Evolutionary conservation across 2,329 filamentous ascomycete genomes (phyloP).

Genomic region (Verticillium longisporum): DNA sequence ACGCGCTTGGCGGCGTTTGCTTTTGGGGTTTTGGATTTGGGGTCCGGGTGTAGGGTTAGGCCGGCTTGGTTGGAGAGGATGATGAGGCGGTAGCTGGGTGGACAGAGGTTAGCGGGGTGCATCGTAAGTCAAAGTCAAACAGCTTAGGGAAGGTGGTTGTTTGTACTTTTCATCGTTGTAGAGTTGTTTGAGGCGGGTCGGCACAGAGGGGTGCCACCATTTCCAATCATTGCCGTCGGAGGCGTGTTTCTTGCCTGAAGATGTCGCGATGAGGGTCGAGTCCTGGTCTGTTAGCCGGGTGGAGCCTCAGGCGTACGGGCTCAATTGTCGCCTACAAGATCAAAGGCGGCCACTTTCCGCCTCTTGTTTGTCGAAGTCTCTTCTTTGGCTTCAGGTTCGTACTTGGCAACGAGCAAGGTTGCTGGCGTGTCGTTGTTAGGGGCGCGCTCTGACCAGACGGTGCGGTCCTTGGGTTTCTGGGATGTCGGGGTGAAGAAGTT

Average conservation of each 20-base stretch:
- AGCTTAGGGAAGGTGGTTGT: not conserved
- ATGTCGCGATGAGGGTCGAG: slow-evolving; percentile 75
- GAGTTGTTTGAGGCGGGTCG: slow-evolving; percentile 58
- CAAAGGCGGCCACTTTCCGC: slow-evolving; percentile 64
- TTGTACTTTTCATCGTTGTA: slow-evolving; percentile 58
- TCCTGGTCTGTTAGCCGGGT: slow-evolving; percentile 46
- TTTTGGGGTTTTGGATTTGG: slow-evolving; percentile 59
- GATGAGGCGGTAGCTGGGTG: slow-evolving; percentile 60
- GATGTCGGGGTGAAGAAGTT: slow-evolving; percentile 86
- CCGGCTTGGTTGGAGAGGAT: slow-evolving; percentile 88
- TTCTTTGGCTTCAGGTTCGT: slow-evolving; percentile 38
- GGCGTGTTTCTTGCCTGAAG: slow-evolving; percentile 74
- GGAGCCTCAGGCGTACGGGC: not conserved
- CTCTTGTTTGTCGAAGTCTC: slow-evolving; percentile 25
- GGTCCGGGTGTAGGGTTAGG: slow-evolving; percentile 64
- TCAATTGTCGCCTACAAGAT: slow-evolving; percentile 45
- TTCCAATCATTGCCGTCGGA: slow-evolving; percentile 76
- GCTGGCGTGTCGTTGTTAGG: slow-evolving; percentile 37
- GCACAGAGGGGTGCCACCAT: slow-evolving; percentile 80
- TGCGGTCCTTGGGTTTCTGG: slow-evolving; percentile 72
- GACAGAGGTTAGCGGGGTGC: not conserved
- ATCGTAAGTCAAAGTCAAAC: not conserved
- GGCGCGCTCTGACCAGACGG: slow-evolving; percentile 64
- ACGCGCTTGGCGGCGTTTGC: slow-evolving; percentile 54
- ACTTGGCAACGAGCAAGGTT: slow-evolving; percentile 70